phyloP scores from a whole-genome alignment of 768 basidiomycete genomes.

The Tulasnella sp. region DNA sequence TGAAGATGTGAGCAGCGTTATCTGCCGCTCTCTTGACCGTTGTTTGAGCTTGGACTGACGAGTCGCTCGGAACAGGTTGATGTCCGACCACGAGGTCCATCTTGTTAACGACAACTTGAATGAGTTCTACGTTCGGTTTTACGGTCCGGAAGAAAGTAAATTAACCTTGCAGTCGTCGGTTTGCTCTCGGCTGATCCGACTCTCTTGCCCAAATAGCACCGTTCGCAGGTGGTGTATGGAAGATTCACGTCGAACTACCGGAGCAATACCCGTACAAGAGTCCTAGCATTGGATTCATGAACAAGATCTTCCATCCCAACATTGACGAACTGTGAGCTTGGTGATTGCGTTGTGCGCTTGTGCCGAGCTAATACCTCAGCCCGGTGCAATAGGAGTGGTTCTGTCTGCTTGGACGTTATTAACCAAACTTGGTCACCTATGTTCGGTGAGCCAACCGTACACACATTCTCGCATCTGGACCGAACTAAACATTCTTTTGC shows the following conservation, averaged over 20 bases:
- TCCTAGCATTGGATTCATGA: slow-evolving; percentile 99
- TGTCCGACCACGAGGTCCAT: slow-evolving; percentile 97
- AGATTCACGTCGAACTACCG: slow-evolving; percentile 97
- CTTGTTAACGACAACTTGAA: slow-evolving; percentile 98
- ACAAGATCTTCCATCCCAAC: slow-evolving; percentile 99
- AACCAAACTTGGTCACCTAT: slow-evolving; percentile 99
- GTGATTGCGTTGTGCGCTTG: slow-evolving; percentile 16
- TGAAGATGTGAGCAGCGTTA: slow-evolving; percentile 76
- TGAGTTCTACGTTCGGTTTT: slow-evolving; percentile 96
- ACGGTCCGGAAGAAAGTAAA: slow-evolving; percentile 90
- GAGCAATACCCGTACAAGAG: slow-evolving; percentile 99
- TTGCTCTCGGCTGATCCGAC: neutral
- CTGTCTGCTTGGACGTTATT: slow-evolving; percentile 96
- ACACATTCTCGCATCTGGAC: neutral
- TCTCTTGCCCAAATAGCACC: slow-evolving; percentile 45
- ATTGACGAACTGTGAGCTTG: slow-evolving; percentile 87
- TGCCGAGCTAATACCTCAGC: slow-evolving; percentile 8
- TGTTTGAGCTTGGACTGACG: slow-evolving; percentile 11
- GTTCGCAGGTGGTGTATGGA: slow-evolving; percentile 97
- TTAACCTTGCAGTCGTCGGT: neutral
- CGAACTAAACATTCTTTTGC: neutral
- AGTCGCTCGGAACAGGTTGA: slow-evolving; percentile 50
- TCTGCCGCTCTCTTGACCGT: neutral
- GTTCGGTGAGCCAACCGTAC: slow-evolving; percentile 66
- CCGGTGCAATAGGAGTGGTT: slow-evolving; percentile 64